A percentile compares a stretch with the other conserved stretches of the same genome.
phyloP scores from a whole-genome alignment of 108 stramenopile genomes.

The Parmales sp. region DNA sequence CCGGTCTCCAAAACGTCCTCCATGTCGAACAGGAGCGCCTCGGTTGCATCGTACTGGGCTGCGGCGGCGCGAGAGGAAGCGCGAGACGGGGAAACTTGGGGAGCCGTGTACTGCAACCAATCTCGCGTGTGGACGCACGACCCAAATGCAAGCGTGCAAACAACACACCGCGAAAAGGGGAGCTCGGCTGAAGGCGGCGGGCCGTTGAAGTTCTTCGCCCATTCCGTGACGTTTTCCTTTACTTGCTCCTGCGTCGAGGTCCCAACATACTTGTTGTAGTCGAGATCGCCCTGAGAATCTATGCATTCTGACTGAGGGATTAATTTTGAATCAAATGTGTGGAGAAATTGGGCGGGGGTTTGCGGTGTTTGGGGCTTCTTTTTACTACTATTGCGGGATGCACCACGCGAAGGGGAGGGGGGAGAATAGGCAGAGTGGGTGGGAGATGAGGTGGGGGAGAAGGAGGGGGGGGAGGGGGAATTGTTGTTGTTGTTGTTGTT shows the following conservation, averaged over 20 bases:
- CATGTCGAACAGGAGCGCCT: not conserved
- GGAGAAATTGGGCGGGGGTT: not conserved
- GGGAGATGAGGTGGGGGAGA: too few species aligned
- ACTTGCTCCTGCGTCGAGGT: not conserved
- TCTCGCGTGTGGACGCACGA: not conserved
- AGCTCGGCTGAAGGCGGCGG: not conserved
- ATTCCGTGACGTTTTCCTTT: not conserved
- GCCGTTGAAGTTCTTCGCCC: not conserved
- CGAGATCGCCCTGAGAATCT: not conserved
- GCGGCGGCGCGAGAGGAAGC: not conserved
- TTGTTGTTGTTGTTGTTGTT: too few species aligned
- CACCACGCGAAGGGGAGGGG: too few species aligned
- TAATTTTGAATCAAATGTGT: not conserved
- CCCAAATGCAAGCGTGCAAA: not conserved
- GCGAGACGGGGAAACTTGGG: not conserved
- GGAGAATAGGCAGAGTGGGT: too few species aligned
- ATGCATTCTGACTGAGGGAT: not conserved
- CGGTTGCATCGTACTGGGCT: not conserved
- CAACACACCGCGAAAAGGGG: not conserved
- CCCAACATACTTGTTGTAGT: conserved; percentile 6
- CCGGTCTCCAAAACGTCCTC: not conserved
- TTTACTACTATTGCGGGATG: too few species aligned
- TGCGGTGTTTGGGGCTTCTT: too few species aligned
- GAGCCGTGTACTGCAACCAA: not conserved
- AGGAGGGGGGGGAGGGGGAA: too few species aligned